Evolutionary conservation across 1,284 basidiomycete species (phyloP), one percentile per base, ranked within the genome.

Genomic region (Leccinum cinnamomeum): DNA sequence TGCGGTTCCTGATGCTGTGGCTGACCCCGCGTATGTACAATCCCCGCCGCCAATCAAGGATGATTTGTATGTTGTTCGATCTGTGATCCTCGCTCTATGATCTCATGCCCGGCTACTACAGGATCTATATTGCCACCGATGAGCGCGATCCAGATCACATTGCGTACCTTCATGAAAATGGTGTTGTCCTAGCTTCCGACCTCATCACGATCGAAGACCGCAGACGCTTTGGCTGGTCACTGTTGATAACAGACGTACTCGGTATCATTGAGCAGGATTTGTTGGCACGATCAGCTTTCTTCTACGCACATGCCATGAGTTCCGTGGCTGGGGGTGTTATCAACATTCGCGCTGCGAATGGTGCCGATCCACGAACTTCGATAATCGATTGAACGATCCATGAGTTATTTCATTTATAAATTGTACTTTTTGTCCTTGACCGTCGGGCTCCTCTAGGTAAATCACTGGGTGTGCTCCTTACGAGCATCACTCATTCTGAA

Each of bases 121-220:
- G 81, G n/a, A 79, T 83, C 66, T 83, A 79, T 70, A 71, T 82
- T 14, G 82, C 82, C 2, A 82, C 81, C 5, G 82, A 82, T 57
- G 82, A 83, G 57, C 77, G 79, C 51, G 74, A 76, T 59, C 69
- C 73, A 1, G 70, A 69, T 0, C 75, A 75, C 18, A 70, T 83
- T 14, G 67, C 70, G 18, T 77, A 77, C 61, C 75, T 81, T 56
- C 65, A 68, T 28, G 69, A 71, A 16, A 68, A 75, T 23, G 78
- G 73, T 3, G 73, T 65, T 11, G 28, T 72, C 37, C 72, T 81
- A 48, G 73, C 82, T 44, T 30, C 68, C 12, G 81, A 84, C 62
- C 72, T 82, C 11, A 69, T 82, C 61, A 77, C 77, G 0, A 68
- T 76, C 5, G 76, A 78, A 41, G 82, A 83, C 62, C 72, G 77